Conservation (phyloP, 2,329 filamentous ascomycete genomes). For the Davidsoniella australis region DNA sequence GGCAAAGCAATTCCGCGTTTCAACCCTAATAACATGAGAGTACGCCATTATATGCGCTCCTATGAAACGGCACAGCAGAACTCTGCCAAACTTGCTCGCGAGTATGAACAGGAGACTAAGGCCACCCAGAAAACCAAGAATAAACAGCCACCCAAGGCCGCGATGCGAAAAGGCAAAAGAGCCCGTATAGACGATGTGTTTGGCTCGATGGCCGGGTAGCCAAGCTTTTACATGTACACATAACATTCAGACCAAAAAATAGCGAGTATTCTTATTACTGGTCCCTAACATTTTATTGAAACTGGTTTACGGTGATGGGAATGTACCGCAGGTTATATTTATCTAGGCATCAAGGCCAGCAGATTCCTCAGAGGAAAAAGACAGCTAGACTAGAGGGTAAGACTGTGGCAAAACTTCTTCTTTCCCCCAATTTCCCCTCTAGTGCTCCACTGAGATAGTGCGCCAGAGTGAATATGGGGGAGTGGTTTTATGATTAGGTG, state of each 20-base stretch:
- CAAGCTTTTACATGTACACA: not conserved
- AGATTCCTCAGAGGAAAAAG: slow-evolving; percentile 2
- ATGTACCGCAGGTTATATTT: slow-evolving; percentile 22
- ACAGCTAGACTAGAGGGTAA: slow-evolving; percentile 31
- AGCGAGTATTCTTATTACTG: too few relatives aligned
- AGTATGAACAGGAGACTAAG: too few relatives aligned
- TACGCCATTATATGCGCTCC: too few relatives aligned
- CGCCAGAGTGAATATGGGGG: slow-evolving; percentile 55
- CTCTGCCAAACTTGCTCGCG: too few relatives aligned
- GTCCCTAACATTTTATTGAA: too few relatives aligned
- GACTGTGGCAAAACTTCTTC: slow-evolving; percentile 24
- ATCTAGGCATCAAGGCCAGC: slow-evolving; percentile 16
- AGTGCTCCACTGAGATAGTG: slow-evolving; percentile 32
- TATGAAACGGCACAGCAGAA: too few relatives aligned
- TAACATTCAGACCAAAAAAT: too few relatives aligned
- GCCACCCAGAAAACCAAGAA: too few relatives aligned
- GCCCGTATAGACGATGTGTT: slow-evolving; percentile 20
- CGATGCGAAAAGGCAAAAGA: slow-evolving; percentile 17
- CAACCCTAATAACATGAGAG: too few relatives aligned
- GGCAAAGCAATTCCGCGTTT: too few relatives aligned
- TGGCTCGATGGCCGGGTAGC: not conserved
- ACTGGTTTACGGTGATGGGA: not conserved
- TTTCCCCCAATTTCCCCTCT: slow-evolving; percentile 61
- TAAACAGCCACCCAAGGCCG: too few relatives aligned
- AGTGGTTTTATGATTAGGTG: slow-evolving; percentile 19